Evolutionary conservation across 108 stramenopile genomes (phyloP), one percentile per base, ranked within the genome.

Genomic region (Nitzschia inconspicua): DNA sequence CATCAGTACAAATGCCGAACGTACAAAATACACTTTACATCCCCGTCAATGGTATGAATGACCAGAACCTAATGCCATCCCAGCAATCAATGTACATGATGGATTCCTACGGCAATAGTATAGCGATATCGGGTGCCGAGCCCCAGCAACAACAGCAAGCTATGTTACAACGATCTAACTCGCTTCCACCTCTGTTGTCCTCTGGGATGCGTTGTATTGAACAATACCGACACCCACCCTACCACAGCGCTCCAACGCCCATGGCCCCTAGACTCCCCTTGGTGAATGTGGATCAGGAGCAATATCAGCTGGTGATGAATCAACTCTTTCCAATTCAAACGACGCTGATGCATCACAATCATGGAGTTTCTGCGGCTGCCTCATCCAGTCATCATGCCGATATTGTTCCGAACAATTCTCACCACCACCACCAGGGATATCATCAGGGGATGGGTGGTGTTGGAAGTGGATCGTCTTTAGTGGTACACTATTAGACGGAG

Each of bases 271-370:
- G 43, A 56, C 41, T 50, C 3, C 58, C 64, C 25, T 0, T 37
- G n/a, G 26, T 55, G 20, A 46, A 25, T 16, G 27, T 57, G 6
- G 51, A 73, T 30, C 46, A 49, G 4, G 55, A 65, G 23, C 44
- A 60, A 6, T 37, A 55, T 20, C 58, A 64, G 19, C 9, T 63
- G 34, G 20, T 64, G 44, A 59, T 54, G 4, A 39, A 63, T 20
- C 57, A 58, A 46, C 41, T 75, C 11, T 68, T 44, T 14, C 74
- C 66, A 3, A 43, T 75, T 1, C 61, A 75, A 54, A 75, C 29
- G 18, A 63, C 65, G 2, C 47, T 74, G 11, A 61, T 74, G 19
- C 70, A 72, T 47, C 65, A 67, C 47, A 52, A 72, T 44, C 70
- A 72, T 53, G 48, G 48, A 23, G 29, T 35, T 10, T 39, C 29